Conservation (phyloP, 495 filamentous ascomycete species). For the Friedmanniomyces simplex region DNA sequence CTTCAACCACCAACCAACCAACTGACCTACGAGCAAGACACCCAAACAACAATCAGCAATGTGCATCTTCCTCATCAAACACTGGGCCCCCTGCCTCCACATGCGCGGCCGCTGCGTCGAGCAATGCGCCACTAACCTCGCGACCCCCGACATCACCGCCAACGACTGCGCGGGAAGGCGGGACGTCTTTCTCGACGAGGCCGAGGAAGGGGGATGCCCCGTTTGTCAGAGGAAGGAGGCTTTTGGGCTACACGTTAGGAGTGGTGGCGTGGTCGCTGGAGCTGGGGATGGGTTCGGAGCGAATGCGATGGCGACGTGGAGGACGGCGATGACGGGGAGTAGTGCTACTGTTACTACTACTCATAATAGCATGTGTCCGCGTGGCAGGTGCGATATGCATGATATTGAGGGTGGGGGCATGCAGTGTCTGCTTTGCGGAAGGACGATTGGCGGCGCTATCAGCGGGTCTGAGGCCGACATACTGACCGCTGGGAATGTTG, state of each 20-base stretch:
- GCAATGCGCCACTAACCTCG: not conserved
- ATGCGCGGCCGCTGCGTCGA: conserved; percentile 7
- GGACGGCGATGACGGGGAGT: too few species aligned
- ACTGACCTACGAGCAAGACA: too few species aligned
- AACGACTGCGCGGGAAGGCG: conserved; percentile 1
- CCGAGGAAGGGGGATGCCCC: not conserved
- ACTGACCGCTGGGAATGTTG: too few species aligned
- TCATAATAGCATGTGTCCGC: not conserved
- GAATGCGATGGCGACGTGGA: too few species aligned
- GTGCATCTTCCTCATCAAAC: conserved; percentile 1
- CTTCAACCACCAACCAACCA: too few species aligned
- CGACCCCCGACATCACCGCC: not conserved
- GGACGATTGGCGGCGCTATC: not conserved
- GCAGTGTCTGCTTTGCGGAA: not conserved
- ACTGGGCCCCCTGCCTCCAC: conserved; percentile 3
- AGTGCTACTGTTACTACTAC: not conserved
- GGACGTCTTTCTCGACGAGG: not conserved
- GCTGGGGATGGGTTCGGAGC: too few species aligned
- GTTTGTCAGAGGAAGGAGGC: not conserved
- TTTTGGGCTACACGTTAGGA: not conserved
- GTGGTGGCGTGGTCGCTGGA: too few species aligned
- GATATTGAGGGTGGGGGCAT: not conserved
- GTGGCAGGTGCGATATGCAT: not conserved
- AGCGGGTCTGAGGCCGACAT: not conserved
- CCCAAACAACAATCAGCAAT: too few species aligned